These are phyloP conservation scores for Saraca asoca DNA, from an alignment of 331 rosid genomes.

Conservation along the genomic window DNA sequence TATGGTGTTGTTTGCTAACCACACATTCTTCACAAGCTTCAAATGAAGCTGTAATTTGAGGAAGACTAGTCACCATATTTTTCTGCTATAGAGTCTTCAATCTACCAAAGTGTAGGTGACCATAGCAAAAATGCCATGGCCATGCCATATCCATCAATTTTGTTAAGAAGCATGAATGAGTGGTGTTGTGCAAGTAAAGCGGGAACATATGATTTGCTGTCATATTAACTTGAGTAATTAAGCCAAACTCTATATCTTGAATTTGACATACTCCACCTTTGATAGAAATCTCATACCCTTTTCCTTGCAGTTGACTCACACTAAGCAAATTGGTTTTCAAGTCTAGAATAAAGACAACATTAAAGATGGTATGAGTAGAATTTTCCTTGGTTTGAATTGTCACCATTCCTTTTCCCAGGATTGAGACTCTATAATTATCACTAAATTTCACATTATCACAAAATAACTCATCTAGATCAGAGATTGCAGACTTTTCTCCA, in stretches of 20 bases:
- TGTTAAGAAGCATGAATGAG: no score
- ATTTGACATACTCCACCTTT: not conserved
- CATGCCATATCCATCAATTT: not conserved
- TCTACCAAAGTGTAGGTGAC: not conserved
- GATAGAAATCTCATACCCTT: no score
- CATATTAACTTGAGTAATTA: not conserved
- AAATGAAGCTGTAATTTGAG: not conserved
- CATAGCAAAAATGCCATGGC: not conserved
- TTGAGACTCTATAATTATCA: not conserved
- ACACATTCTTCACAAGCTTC: not conserved
- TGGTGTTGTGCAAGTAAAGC: not conserved
- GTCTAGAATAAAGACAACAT: not conserved
- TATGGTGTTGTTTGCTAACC: not conserved
- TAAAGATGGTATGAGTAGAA: not conserved
- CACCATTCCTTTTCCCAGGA: slow-evolving; percentile 10
- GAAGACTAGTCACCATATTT: not conserved
- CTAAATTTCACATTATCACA: not conserved
- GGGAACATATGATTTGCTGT: not conserved
- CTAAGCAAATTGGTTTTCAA: no score
- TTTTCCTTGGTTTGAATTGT: not conserved
- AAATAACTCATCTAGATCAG: not conserved
- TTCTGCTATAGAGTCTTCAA: not conserved
- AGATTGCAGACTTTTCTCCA: not conserved
- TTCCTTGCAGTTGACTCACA: no score
- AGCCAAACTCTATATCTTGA: not conserved